These are phyloP conservation scores for Selaginella tamariscina DNA, from an alignment of 75 land plant genomes.

Conservation along the genomic window DNA sequence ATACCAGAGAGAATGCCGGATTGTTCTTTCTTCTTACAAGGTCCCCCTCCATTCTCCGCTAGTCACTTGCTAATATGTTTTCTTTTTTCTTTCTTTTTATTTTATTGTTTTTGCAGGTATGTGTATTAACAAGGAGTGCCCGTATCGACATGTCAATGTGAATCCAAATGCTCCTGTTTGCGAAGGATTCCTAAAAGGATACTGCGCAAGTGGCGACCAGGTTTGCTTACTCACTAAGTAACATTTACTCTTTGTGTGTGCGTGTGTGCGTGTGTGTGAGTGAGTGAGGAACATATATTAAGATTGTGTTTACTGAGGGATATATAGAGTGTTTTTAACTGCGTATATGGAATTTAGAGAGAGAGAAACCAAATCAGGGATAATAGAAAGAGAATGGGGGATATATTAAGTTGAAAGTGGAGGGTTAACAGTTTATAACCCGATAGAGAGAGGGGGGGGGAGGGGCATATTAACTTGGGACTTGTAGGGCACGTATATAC, in stretches of 20 bases:
- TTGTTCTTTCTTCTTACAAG: constrained; percentile 90
- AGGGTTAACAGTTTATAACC: too few species aligned
- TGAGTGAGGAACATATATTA: neutral
- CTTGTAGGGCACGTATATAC: too few species aligned
- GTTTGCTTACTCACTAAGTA: constrained; percentile 22
- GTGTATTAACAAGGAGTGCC: constrained; percentile 73
- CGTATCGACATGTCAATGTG: constrained; percentile 93
- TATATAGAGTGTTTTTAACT: neutral
- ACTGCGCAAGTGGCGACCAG: constrained; percentile 89
- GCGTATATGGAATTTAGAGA: too few species aligned
- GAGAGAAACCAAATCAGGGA: too few species aligned
- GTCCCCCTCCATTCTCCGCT: constrained; percentile 19
- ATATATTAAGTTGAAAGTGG: too few species aligned
- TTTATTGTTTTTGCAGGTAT: constrained; percentile 43
- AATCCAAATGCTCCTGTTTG: constrained; percentile 77
- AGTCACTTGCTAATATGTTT: neutral
- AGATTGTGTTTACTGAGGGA: constrained; percentile 1
- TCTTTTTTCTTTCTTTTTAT: neutral
- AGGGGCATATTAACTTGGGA: too few species aligned
- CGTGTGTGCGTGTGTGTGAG: neutral
- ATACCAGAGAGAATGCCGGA: constrained; percentile 98
- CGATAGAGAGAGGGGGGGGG: too few species aligned
- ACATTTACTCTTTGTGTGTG: neutral
- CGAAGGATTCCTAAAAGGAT: constrained; percentile 93
- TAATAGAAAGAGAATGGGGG: too few species aligned